A percentile compares a stretch with the other conserved stretches of the same genome.
phyloP scores from a whole-genome alignment of 2,329 filamentous ascomycete genomes.

The Periconia sp. region DNA sequence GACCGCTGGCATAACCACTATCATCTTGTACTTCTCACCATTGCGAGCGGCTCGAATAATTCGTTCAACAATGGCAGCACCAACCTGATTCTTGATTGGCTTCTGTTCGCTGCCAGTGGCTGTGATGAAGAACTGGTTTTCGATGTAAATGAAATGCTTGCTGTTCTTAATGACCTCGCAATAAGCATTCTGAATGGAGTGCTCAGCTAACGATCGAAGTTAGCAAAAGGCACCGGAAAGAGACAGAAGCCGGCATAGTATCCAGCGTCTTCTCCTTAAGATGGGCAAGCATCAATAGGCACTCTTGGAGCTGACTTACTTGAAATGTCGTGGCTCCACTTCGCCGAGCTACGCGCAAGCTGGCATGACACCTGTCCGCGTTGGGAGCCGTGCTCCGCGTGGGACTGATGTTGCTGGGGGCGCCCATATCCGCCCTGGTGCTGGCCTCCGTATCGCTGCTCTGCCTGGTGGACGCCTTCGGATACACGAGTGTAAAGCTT shows the following conservation, averaged over 20 bases:
- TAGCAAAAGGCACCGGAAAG: too few relatives aligned
- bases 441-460: slow-evolving; percentile 23
- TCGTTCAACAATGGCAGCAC: slow-evolving; percentile 77
- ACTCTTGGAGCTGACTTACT: too few relatives aligned
- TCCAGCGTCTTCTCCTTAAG: too few relatives aligned
- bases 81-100: slow-evolving; percentile 79
- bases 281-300: too few relatives aligned
- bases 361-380: slow-evolving; percentile 40
- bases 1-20: slow-evolving; percentile 79
- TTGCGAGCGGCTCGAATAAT: slow-evolving; percentile 73
- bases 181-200: slow-evolving; percentile 88
- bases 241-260: too few relatives aligned
- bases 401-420: slow-evolving; percentile 29
- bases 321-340: slow-evolving; percentile 65
- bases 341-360: slow-evolving; percentile 49
- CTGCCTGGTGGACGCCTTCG: slow-evolving; percentile 32
- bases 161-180: slow-evolving; percentile 72
- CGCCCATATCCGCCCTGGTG: neutral
- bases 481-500: slow-evolving; percentile 34
- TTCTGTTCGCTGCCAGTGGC: slow-evolving; percentile 73
- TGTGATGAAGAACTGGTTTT: slow-evolving; percentile 90
- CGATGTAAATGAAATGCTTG: slow-evolving; percentile 78
- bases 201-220: too few relatives aligned
- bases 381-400: slow-evolving; percentile 38
- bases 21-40: slow-evolving; percentile 72